Conservation (phyloP, 2,329 filamentous ascomycete genomes). For the Nothophaeocryptopus gaeumannii region DNA sequence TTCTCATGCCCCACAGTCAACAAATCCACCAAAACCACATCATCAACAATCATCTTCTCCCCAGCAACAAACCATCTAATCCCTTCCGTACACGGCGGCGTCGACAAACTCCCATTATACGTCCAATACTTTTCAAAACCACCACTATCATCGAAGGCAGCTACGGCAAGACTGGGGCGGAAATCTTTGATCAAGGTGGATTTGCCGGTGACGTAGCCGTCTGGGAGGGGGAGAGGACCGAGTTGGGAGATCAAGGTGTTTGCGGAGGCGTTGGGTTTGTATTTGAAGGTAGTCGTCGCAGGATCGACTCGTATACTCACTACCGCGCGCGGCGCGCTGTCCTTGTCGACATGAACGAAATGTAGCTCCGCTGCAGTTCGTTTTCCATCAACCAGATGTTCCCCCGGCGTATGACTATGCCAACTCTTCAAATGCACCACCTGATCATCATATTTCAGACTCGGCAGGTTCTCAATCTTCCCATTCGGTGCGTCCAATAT, state of each 20-base stretch:
- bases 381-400: conserved; percentile 47
- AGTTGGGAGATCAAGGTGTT: conserved; percentile 44
- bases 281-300: conserved; percentile 26
- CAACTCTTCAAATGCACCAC: conserved; percentile 50
- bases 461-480: conserved; percentile 41
- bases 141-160: conserved; percentile 37
- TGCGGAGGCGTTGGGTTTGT: conserved; percentile 14
- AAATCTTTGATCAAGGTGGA: conserved; percentile 20
- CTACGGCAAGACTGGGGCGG: conserved; percentile 36
- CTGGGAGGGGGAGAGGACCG: not conserved
- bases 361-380: conserved; percentile 50
- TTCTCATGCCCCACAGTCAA: conserved; percentile 45
- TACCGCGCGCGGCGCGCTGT: conserved; percentile 45
- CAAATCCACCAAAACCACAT: conserved; percentile 50
- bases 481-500: conserved; percentile 37
- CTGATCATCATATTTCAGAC: conserved; percentile 45
- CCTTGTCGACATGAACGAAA: conserved; percentile 47
- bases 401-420: conserved; percentile 53
- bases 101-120: conserved; percentile 49
- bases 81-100: conserved; percentile 49
- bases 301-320: conserved; percentile 48
- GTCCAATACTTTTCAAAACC: conserved; percentile 49
- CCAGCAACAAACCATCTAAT: conserved; percentile 47
- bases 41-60: conserved; percentile 42
- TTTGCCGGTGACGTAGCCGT: conserved; percentile 11